These are phyloP conservation scores for Backusella morwellensis DNA, from an alignment of 192 early-diverging fungal genomes.

Conservation along the genomic window DNA sequence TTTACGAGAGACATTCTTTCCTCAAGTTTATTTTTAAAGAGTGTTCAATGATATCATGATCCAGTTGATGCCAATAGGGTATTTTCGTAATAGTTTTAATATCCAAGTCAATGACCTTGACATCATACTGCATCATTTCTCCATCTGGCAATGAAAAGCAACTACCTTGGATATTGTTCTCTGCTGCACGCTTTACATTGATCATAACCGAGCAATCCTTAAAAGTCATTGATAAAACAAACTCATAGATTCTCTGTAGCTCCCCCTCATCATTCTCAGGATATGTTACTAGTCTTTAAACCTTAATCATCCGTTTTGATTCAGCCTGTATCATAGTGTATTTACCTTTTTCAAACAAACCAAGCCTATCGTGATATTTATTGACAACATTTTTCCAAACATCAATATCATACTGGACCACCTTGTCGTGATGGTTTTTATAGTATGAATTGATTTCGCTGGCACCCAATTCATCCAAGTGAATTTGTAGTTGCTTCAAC, in stretches of 20 bases:
- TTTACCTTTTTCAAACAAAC: not conserved
- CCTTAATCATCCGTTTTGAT: not conserved
- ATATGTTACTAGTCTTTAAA: not conserved
- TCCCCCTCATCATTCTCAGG: constrained; percentile 1
- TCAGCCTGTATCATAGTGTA: not conserved
- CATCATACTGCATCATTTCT: not conserved
- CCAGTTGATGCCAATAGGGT: constrained; percentile 30
- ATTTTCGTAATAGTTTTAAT: constrained; percentile 22
- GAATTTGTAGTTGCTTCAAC: constrained; percentile 39
- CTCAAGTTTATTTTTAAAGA: not conserved
- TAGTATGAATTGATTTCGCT: constrained; percentile 38
- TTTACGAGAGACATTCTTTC: not conserved
- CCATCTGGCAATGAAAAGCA: not conserved
- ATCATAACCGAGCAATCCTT: constrained; percentile 39
- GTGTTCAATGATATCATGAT: constrained; percentile 22
- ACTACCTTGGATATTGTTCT: not conserved
- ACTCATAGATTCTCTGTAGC: constrained; percentile 30
- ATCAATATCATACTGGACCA: constrained; percentile 10
- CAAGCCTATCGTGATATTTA: not conserved
- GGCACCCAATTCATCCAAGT: constrained; percentile 50
- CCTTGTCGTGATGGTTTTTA: not conserved
- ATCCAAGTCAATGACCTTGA: constrained; percentile 30
- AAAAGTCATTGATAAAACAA: constrained; percentile 35
- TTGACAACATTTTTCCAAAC: constrained; percentile 30
- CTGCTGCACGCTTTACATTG: not conserved